Conservation (phyloP, 2,329 filamentous ascomycete species). For the Nectriaceae sp. region DNA sequence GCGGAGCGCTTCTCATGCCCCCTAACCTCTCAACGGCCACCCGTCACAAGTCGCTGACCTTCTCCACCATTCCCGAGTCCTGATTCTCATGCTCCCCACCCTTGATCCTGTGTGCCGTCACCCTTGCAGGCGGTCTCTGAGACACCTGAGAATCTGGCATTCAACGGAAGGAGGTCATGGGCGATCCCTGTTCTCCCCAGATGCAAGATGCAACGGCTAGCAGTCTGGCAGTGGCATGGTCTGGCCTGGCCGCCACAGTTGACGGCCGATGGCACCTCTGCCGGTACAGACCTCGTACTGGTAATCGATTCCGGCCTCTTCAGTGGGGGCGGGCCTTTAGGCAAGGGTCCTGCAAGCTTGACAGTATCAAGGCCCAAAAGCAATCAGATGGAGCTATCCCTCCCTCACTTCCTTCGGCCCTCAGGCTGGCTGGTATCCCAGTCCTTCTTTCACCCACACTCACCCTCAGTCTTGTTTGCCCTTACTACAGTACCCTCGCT, state of each 20-base stretch:
- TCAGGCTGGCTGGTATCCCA: slow-evolving; percentile 12
- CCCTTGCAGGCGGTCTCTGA: slow-evolving; percentile 30
- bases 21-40: slow-evolving; percentile 7
- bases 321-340: slow-evolving; percentile 27
- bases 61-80: slow-evolving; percentile 28
- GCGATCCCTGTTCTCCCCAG: slow-evolving; percentile 11
- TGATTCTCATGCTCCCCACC: slow-evolving; percentile 21
- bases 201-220: no score
- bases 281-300: slow-evolving; percentile 15
- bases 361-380: slow-evolving; percentile 29
- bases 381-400: slow-evolving; percentile 19
- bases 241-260: slow-evolving; percentile 9
- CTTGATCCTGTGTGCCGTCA: slow-evolving; percentile 22
- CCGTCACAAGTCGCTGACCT: slow-evolving; percentile 17
- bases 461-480: no score
- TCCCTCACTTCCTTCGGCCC: slow-evolving; percentile 13
- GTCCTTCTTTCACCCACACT: slow-evolving; percentile 5
- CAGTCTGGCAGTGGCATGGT: no score
- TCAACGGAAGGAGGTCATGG: slow-evolving; percentile 25
- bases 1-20: slow-evolving; percentile 9
- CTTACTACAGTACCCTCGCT: neutral
- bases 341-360: slow-evolving; percentile 25
- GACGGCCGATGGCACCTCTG: slow-evolving; percentile 19
- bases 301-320: slow-evolving; percentile 19
- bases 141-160: slow-evolving; percentile 32